Base-by-base conservation (phyloP, 257 asterid genomes). In the Primulina huaijiensis region DNA sequence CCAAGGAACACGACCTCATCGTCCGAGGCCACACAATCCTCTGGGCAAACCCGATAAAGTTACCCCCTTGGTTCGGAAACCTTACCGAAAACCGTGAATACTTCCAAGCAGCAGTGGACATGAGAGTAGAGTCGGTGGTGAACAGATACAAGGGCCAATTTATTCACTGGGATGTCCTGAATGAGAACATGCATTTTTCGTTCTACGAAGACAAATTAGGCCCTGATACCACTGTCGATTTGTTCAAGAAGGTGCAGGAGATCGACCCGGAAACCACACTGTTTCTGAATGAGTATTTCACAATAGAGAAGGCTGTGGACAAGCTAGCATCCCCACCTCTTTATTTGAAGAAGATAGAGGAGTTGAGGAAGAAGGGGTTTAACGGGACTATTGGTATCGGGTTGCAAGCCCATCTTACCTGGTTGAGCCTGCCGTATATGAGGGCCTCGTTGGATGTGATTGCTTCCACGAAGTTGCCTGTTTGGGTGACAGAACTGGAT, bases 81-180 rank as follows among this genome's bases (percentile, higher is more conserved):
- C 20, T 72, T 0, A 9, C 74, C 5, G 2, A 60, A 7, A 20
- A 74, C 53, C 5, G 35, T 0, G 50, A 58, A 25, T 33, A 10
- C 3, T 70, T 72, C 25, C 31, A 34, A 12, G 72, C 40, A 0
- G 56, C 20, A 2, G 68, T 62, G 7, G 29, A 62, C 9, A 14
- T 17, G 0, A 60, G 80, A 50, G 20, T 74, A 5, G 7, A 64
- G 23, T 61, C 74, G 3, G 35, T 81, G 20, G 37, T 81, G 19
- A 64, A 37, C 7, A 62, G 77, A 52, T 78, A 73, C 70, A 35
- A n/a, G 19, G 75, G 72, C 4, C 60, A 75, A 21, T 17, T 78
- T 67, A 64, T 81, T 2, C 83, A 78, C 23, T 81, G 83, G 86
- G 83, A 81, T 62, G 83, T 81, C 9, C 71, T 77, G 64, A 81